These are phyloP conservation scores for Phytophthora citricola DNA, from an alignment of 352 stramenopile genomes.

Conservation along the genomic window DNA sequence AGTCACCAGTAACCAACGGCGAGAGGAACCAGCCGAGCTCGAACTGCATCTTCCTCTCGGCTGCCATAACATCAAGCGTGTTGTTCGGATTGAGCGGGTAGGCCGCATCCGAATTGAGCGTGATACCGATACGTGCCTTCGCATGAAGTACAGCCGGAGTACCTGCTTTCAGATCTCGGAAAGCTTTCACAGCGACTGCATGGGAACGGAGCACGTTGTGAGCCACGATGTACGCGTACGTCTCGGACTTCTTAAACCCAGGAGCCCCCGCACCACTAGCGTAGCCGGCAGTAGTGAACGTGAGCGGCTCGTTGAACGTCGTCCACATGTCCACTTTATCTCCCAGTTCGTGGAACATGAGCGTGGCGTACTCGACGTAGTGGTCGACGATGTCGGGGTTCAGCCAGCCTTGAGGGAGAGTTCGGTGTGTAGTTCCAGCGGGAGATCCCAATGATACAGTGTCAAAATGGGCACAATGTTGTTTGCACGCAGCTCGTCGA, in stretches of 20 bases:
- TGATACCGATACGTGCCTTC: constrained; percentile 90
- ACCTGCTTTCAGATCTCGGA: constrained; percentile 75
- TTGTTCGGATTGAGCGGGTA: constrained; percentile 78
- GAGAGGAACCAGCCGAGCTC: constrained; percentile 92
- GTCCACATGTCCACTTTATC: constrained; percentile 94
- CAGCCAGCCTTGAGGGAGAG: constrained; percentile 78
- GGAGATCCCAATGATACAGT: constrained; percentile 98
- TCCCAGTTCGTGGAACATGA: constrained; percentile 93
- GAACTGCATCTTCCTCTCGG: constrained; percentile 90
- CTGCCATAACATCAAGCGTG: constrained; percentile 58
- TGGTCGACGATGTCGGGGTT: constrained; percentile 61
- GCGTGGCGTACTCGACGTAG: constrained; percentile 89
- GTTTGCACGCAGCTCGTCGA: constrained; percentile 80
- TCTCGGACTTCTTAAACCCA: constrained; percentile 50
- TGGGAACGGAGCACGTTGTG: constrained; percentile 94
- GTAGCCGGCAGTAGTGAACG: constrained; percentile 88
- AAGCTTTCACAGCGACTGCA: constrained; percentile 84
- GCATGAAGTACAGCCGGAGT: constrained; percentile 32
- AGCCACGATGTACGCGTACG: constrained; percentile 58
- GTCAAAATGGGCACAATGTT: constrained; percentile 93
- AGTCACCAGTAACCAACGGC: constrained; percentile 91
- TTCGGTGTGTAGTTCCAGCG: constrained; percentile 83
- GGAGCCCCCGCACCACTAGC: constrained; percentile 65
- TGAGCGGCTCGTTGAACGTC: constrained; percentile 95
- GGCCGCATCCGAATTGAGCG: constrained; percentile 83